Evolutionary conservation across 768 basidiomycete species (phyloP).

Genomic region (Amanita subjunquillea): DNA sequence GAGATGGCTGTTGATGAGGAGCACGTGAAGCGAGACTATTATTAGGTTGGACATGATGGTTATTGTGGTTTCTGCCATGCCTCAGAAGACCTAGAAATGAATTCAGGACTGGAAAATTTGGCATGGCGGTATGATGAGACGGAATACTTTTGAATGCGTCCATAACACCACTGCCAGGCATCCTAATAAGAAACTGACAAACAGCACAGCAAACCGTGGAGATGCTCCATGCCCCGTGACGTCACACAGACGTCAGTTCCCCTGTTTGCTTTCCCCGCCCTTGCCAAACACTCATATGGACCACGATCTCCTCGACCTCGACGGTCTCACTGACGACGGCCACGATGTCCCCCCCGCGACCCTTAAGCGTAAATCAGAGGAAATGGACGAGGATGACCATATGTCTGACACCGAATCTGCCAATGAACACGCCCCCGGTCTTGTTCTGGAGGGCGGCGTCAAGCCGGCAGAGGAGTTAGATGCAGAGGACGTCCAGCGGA

Average conservation of each 20-base stretch:
- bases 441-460: conserved; percentile 80
- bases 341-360: conserved; percentile 23
- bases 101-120: conserved; percentile 9
- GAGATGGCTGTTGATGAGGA: conserved; percentile 22
- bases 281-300: conserved; percentile 24
- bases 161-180: conserved; percentile 61
- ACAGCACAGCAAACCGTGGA: not conserved
- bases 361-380: conserved; percentile 56
- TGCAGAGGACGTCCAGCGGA: conserved; percentile 85
- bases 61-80: conserved; percentile 63
- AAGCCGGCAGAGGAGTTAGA: conserved; percentile 95
- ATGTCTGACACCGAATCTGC: conserved; percentile 47
- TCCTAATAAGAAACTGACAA: not conserved
- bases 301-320: conserved; percentile 88
- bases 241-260: conserved; percentile 2
- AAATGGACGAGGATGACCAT: conserved; percentile 34
- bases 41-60: conserved; percentile 8
- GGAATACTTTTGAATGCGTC: conserved; percentile 78
- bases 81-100: conserved; percentile 58
- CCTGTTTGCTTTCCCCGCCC: not conserved
- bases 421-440: conserved; percentile 37
- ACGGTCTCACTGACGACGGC: conserved; percentile 69
- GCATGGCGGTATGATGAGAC: conserved; percentile 9
- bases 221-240: conserved; percentile 6
- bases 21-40: conserved; percentile 14